Evolutionary conservation across 371 early-diverging fungal genomes (phyloP), one percentile per base, ranked within the genome.

Genomic region (Caulochytrium protostelioides): DNA sequence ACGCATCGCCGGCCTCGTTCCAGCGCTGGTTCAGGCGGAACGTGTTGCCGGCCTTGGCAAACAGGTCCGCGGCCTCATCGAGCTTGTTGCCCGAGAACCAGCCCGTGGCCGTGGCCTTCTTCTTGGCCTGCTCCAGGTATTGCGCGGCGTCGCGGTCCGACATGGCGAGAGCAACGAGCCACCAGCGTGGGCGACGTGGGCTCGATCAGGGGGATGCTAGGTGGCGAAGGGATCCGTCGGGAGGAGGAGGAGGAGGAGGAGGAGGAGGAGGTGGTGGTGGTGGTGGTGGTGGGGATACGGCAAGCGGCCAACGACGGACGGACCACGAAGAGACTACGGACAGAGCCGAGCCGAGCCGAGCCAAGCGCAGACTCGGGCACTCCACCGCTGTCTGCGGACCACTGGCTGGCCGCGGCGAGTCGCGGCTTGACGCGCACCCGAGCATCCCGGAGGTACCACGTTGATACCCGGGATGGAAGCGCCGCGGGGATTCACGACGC

Each of bases 61-160:
- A 92, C 34, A 87, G 66, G 30, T 90, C 92, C 26, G 79, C 76
- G 6, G 92, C 90, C 46, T 90, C 90, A 30, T 87, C 89, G 31
- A 72, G 69, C 46, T 86, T 87, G 43, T 74, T 74, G 2, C 78
- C 70, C 81, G 73, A 16, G 53, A 86, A 84, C 82, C 78, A 83
- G 10, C 79, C 65, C 46, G 67, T 73, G 22, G 67, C 59, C 20
- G 63, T 62, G 22, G 73, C 65, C 41, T 63, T 72, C 43, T 76
- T 78, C 47, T 79, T 70, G 14, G 83, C 83, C 46, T 72, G 65
- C 34, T 64, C 57, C 17, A 81, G 47, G 29, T 78, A 18, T 35
- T 72, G 72, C 36, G 62, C 64, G 28, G 78, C 81, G 43, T 75
- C 67, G 26, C 59, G 58, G 56, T 76, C 76, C 14, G 76, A 72